phyloP scores from a whole-genome alignment of 306 rosid genomes.

The Trifolium fragiferum region DNA sequence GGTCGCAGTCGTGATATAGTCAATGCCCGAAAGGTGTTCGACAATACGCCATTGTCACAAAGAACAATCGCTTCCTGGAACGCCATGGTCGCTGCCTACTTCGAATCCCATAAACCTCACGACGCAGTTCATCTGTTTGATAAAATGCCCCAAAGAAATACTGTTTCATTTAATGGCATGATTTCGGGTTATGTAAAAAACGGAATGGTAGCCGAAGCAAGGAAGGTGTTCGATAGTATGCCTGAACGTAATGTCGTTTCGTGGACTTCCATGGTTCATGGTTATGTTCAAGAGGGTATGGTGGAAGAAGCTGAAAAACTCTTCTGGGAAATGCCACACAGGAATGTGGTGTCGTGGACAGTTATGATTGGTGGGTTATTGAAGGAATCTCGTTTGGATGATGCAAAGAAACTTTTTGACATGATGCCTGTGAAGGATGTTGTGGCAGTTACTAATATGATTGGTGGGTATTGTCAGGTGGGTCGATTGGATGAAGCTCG shows the following conservation, averaged over 20 bases:
- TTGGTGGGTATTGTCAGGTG: slow-evolving; percentile 58
- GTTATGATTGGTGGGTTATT: slow-evolving; percentile 64
- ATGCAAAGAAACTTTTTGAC: slow-evolving; percentile 53
- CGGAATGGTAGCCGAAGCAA: slow-evolving; percentile 50
- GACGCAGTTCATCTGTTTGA: slow-evolving; percentile 54
- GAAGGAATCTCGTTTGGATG: slow-evolving; percentile 56
- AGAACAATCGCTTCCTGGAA: slow-evolving; percentile 56
- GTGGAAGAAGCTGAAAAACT: slow-evolving; percentile 49
- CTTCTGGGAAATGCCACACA: slow-evolving; percentile 57
- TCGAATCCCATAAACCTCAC: slow-evolving; percentile 48
- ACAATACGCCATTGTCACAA: slow-evolving; percentile 44
- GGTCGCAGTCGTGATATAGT: slow-evolving; percentile 45
- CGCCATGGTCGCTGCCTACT: slow-evolving; percentile 58
- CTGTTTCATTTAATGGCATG: slow-evolving; percentile 57
- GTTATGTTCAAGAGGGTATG: slow-evolving; percentile 49
- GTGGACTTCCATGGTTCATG: slow-evolving; percentile 67
- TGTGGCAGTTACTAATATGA: slow-evolving; percentile 56
- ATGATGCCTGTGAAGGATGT: slow-evolving; percentile 61
- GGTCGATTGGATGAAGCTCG: slow-evolving; percentile 59
- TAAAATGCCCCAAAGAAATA: slow-evolving; percentile 51
- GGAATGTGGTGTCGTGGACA: slow-evolving; percentile 62
- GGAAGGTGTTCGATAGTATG: slow-evolving; percentile 51
- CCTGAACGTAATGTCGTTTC: slow-evolving; percentile 59
- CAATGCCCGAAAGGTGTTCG: slow-evolving; percentile 59
- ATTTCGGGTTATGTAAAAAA: slow-evolving; percentile 53